Base-by-base conservation (phyloP, 768 basidiomycete genomes). In the Scleroderma bovista region DNA sequence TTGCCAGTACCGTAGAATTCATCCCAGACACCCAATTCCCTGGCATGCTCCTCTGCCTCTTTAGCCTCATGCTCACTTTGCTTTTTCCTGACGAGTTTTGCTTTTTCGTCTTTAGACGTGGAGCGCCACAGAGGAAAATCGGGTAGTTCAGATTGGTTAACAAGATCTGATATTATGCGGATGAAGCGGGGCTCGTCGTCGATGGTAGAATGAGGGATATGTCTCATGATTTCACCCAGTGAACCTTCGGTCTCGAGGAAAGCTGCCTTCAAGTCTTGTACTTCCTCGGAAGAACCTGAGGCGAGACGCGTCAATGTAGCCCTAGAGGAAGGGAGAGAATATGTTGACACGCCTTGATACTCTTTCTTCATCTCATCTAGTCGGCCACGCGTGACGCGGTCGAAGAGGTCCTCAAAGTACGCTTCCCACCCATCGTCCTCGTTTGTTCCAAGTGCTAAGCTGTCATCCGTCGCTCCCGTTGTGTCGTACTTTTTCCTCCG, bases 331-430 rank as follows among this genome's bases (percentile, higher is more conserved):
- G 15, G 17, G 29, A 49, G 50, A 50, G 19, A 20, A 41, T 17
- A 33, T 31, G 38, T 31, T 22, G 55, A 32, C 44, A 51, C 51
- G 87, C 96, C 92, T 75, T 98, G 93, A 67, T 99, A 99, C 60
- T 83, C 84, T 57, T 83, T 83, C 79, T 91, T 95, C 80, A 95
- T 82, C 65, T 96, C 90, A 56, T 97, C 93, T 47, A 99, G 73
- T 65, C 83, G 87, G 52, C 80, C 84, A 53, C 84, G 79, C 49
- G 93, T 94, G 22, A 95, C 88, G 47, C 83, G 77, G 52, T 94
- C 88, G 56, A 93, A 96, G 56, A 96, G 69, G 50, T 84, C 84
- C 63, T 86, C 87, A 59, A 98, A 99, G 69, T 99, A 99, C 6
- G 88, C 80, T 60, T 93, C 91, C 96, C 96, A 99, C 19, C 67